phyloP scores from a whole-genome alignment of 345 rosid genomes.

The Corymbia maculata region DNA sequence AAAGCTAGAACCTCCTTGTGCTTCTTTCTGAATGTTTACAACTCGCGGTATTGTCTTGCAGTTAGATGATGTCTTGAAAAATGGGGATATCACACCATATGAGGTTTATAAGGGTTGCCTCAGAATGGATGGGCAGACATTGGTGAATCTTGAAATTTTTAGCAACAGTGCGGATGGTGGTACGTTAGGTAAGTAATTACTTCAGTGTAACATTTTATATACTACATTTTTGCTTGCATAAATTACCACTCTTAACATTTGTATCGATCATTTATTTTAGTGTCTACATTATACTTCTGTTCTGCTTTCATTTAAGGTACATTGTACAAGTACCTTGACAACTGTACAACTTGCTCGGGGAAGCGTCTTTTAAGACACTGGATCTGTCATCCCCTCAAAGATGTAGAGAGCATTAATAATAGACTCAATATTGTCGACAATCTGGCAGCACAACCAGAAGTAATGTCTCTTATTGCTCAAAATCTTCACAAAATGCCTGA shows the following conservation, averaged over 20 bases:
- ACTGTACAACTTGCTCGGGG: constrained; percentile 73
- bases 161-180: constrained; percentile 75
- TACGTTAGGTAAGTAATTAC: constrained; percentile 46
- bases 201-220: neutral
- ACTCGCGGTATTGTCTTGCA: constrained; percentile 3
- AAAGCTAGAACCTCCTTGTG: neutral
- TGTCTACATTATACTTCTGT: neutral
- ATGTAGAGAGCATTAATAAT: constrained; percentile 55
- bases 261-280: neutral
- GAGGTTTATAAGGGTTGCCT: constrained; percentile 79
- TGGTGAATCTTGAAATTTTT: constrained; percentile 89
- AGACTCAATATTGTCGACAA: constrained; percentile 68
- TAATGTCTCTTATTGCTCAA: constrained; percentile 36
- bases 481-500: constrained; percentile 75
- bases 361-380: constrained; percentile 81
- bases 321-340: constrained; percentile 74
- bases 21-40: neutral
- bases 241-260: neutral
- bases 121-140: constrained; percentile 87
- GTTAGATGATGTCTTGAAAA: constrained; percentile 66
- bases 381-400: constrained; percentile 94
- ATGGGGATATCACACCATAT: constrained; percentile 75
- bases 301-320: constrained; percentile 50
- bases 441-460: constrained; percentile 42
- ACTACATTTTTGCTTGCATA: neutral